These are phyloP conservation scores for Ochetophila trinervis DNA, from an alignment of 306 rosid species.

Conservation along the genomic window DNA sequence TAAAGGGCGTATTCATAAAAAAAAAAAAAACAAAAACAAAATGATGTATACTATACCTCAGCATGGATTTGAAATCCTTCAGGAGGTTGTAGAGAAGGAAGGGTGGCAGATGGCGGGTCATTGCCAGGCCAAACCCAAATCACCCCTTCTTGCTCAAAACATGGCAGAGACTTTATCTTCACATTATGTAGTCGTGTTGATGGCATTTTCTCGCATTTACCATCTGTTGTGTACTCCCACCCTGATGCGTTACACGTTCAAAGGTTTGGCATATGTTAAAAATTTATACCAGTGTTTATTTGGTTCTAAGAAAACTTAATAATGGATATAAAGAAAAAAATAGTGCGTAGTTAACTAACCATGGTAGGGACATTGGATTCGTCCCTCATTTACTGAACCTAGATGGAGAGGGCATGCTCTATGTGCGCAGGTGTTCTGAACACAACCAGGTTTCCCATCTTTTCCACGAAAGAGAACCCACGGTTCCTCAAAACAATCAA, in stretches of 20 bases:
- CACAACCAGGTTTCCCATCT: constrained; percentile 94
- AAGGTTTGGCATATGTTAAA: constrained; percentile 1
- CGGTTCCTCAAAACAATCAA: constrained; percentile 88
- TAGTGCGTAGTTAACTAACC: constrained; percentile 44
- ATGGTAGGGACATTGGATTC: constrained; percentile 90
- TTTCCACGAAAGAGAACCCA: constrained; percentile 96
- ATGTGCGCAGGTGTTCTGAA: constrained; percentile 94
- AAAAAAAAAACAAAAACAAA: no score
- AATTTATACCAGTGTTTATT: no score
- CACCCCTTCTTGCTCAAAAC: constrained; percentile 93
- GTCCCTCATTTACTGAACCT: constrained; percentile 91
- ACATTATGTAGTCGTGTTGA: constrained; percentile 61
- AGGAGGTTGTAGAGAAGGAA: constrained; percentile 89
- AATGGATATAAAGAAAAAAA: background rate
- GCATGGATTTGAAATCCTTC: constrained; percentile 86
- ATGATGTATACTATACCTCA: no score
- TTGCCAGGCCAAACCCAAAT: constrained; percentile 99
- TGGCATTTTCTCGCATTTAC: constrained; percentile 98
- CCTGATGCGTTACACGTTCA: constrained; percentile 47
- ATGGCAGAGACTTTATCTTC: constrained; percentile 83
- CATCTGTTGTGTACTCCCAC: constrained; percentile 91
- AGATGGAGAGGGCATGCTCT: constrained; percentile 96
- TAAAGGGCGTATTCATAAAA: constrained; percentile 6
- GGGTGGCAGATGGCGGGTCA: constrained; percentile 67
- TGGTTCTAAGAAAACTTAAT: no score